A percentile compares a stretch with the other conserved stretches of the same genome.
phyloP scores from a whole-genome alignment of 2,329 filamentous ascomycete species.

The Byssothecium circinans region DNA sequence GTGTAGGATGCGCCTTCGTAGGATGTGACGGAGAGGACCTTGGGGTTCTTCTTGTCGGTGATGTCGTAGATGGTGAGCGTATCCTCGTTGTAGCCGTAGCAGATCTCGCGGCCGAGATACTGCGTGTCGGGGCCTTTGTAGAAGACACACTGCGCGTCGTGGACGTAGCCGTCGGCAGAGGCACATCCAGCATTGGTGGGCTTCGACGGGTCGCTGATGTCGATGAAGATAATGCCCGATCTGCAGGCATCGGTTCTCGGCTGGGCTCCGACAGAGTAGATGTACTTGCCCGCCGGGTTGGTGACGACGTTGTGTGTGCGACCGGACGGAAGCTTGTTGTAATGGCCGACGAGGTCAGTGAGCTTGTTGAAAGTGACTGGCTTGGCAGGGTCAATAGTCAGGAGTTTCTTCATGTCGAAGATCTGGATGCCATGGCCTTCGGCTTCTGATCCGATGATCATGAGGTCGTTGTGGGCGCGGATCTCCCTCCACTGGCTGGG shows the following conservation, averaged over 20 bases:
- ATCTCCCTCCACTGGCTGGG: constrained; percentile 59
- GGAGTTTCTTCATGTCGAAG: constrained; percentile 61
- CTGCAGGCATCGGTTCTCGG: constrained; percentile 47
- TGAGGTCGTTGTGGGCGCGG: constrained; percentile 47
- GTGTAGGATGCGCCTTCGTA: constrained; percentile 63
- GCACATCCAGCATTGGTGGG: constrained; percentile 57
- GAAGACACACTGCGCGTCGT: constrained; percentile 63
- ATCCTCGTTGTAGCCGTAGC: constrained; percentile 61
- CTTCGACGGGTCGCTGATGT: constrained; percentile 57
- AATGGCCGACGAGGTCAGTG: constrained; percentile 39
- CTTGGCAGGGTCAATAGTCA: constrained; percentile 36
- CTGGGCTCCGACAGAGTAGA: constrained; percentile 42
- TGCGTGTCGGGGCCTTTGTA: constrained; percentile 56
- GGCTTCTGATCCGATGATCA: constrained; percentile 48
- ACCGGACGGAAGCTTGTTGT: constrained; percentile 38
- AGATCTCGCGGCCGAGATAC: constrained; percentile 56
- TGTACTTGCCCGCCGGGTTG: constrained; percentile 42
- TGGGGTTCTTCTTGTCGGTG: constrained; percentile 51
- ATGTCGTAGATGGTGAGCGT: constrained; percentile 57
- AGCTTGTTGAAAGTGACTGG: constrained; percentile 40
- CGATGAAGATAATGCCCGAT: constrained; percentile 61
- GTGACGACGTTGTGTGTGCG: constrained; percentile 44
- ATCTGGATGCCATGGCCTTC: constrained; percentile 60
- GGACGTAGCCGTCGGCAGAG: constrained; percentile 60
- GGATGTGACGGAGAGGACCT: constrained; percentile 55